Evolutionary conservation across 2,329 filamentous ascomycete genomes (phyloP), one percentile per base, ranked within the genome.

Genomic region (Aspergillus ochraceoroseus): DNA sequence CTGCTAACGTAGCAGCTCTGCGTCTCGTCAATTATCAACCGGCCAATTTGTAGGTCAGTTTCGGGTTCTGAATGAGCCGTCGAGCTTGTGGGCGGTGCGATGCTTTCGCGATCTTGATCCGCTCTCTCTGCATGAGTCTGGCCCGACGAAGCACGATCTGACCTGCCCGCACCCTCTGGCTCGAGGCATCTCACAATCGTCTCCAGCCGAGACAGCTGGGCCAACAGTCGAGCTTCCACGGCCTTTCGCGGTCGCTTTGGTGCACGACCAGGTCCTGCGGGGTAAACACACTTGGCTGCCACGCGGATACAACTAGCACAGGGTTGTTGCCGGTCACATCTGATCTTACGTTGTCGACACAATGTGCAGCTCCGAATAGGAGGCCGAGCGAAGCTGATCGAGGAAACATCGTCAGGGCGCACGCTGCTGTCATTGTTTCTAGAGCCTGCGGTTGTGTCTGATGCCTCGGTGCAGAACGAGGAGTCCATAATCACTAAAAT

Each of bases 1-100:
- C 76, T 80, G 57, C 76, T 80, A 52, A 81, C 74, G 56, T 82
- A 81, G 43, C 75, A 66, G 51, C 75, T 80, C 49, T 70, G 69
- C 17, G 75, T 76, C 44, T 79, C 75, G 47, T 77, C 76, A 33
- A 81, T 71, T 1, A 80, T 73, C 38, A 82, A 59, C 17, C 77
- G 65, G 11, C 78, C 77, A 52, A 80, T 74, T 33, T 74, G 63
- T 30, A 61, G 29, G 17, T 41, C 44, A 12, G 34, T 25, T 6
- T 18, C n/a, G 6, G 40, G 23, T 62, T 43, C n/a, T n/a, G n/a
- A n/a, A n/a, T n/a, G n/a, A n/a, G n/a, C n/a, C n/a, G n/a, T n/a
- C n/a, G n/a, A n/a, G n/a, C n/a, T n/a, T n/a, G n/a, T n/a, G n/a
- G n/a, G n/a, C n/a, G n/a, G n/a, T n/a, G n/a, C n/a, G n/a, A n/a